phyloP scores from a whole-genome alignment of 1,284 basidiomycete species.

The Trametes pubescens region DNA sequence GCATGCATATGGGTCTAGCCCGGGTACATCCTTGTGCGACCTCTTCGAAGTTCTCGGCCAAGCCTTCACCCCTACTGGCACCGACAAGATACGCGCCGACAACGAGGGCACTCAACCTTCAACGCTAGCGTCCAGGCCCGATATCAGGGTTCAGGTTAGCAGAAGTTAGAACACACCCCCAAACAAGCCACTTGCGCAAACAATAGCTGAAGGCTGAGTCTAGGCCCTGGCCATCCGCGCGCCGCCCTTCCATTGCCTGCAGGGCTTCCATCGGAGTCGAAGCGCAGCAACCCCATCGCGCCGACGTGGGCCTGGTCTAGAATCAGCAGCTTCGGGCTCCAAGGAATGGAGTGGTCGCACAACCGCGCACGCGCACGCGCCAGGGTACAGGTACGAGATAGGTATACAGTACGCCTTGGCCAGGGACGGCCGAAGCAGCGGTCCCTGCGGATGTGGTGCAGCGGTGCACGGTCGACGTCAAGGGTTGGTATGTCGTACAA shows the following conservation, averaged over 20 bases:
- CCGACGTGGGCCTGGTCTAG: neutral
- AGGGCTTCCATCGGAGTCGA: neutral
- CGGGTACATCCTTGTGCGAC: too few species aligned
- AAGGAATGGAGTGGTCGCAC: too few species aligned
- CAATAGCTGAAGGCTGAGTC: neutral
- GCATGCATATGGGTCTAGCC: too few species aligned
- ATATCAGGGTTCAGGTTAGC: neutral
- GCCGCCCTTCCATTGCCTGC: neutral
- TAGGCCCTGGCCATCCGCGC: neutral
- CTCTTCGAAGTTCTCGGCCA: too few species aligned
- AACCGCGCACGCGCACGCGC: too few species aligned
- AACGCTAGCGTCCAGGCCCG: neutral
- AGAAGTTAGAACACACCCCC: conserved; percentile 5
- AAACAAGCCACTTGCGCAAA: conserved; percentile 6
- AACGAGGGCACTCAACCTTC: neutral
- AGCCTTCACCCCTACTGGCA: neutral
- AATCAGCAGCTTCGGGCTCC: neutral
- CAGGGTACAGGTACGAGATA: neutral
- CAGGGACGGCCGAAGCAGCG: too few species aligned
- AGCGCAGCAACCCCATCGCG: neutral
- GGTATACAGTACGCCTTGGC: too few species aligned
- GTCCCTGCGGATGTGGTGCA: too few species aligned
- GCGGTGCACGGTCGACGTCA: neutral
- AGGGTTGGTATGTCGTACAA: neutral
- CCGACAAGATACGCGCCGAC: neutral